phyloP scores from a whole-genome alignment of 2,329 filamentous ascomycete species.

The Fusarium sp. region DNA sequence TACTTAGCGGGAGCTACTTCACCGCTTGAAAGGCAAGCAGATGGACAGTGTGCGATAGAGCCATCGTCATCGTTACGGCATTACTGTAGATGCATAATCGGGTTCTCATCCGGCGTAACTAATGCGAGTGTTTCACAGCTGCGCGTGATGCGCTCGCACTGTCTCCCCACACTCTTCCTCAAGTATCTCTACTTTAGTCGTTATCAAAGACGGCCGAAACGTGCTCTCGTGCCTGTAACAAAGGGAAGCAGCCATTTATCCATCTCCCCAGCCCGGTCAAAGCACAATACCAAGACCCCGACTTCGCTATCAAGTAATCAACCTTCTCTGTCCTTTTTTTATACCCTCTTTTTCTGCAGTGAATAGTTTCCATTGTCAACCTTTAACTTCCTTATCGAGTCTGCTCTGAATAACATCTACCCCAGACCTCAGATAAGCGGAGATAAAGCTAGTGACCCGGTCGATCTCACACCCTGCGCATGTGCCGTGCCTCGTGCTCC shows the following conservation, averaged over 20 bases:
- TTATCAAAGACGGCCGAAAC: constrained; percentile 37
- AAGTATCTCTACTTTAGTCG: constrained; percentile 39
- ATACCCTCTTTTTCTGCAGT: constrained; percentile 20
- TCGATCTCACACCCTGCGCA: constrained; percentile 24
- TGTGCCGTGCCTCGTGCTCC: constrained; percentile 23
- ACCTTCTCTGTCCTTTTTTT: constrained; percentile 35
- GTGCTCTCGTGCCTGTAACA: constrained; percentile 46
- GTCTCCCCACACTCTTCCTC: constrained; percentile 11
- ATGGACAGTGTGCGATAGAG: constrained; percentile 37
- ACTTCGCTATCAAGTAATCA: constrained; percentile 38
- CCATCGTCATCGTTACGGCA: constrained; percentile 39
- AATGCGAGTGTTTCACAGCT: constrained; percentile 2
- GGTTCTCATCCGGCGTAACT: background rate
- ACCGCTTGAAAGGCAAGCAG: constrained; percentile 17
- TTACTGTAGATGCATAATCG: background rate
- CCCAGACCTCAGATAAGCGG: constrained; percentile 38
- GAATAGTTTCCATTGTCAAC: constrained; percentile 4
- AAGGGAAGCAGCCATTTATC: constrained; percentile 33
- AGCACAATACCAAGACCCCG: constrained; percentile 25
- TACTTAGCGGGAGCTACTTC: constrained; percentile 27
- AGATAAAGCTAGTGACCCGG: constrained; percentile 31
- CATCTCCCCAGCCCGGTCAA: constrained; percentile 26
- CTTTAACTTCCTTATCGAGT: background rate
- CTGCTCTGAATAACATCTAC: constrained; percentile 23
- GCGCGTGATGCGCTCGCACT: constrained; percentile 37